Evolutionary conservation across 345 rosid species (phyloP), one percentile per base, ranked within the genome.

Genomic region (Garcia nutans): DNA sequence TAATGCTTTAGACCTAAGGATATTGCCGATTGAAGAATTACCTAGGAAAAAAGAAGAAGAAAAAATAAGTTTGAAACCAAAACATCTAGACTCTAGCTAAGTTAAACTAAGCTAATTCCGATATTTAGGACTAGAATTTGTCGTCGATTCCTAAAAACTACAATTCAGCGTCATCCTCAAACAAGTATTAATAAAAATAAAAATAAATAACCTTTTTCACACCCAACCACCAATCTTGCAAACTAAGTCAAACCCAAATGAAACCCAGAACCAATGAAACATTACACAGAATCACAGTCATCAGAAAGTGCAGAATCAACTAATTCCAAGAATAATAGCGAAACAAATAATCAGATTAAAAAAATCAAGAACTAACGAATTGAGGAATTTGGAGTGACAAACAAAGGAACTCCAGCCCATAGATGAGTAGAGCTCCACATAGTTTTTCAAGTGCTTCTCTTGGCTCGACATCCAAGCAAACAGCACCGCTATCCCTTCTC

Each of bases 401-500:
- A 93, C 88, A 44, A 91, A 87, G 7, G 97, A 93, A 85, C 84
- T 82, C 91, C 93, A 93, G 1, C 85, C 87, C 78, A 89, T 77
- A 56, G 96, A 93, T 33, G 89, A 81, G 69, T 90, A 93, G 44
- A 95, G 93, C 82, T 87, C 75, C 33, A 88, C 84, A 73, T 86
- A 91, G 81, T 71, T 90, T 74, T 86, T 87, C 75, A 91, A 85
- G 78, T 90, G 92, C 68, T 80, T 88, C 80, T 90, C 94, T 78
- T 90, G 87, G 70, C 93, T 91, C 8, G 93, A 91, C 92, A 90
- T 88, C 99, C 97, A 95, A 74, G 96, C 92, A 76, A 93, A 90
- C 23, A 86, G 88, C 81, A 93, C 90, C 52, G 87, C 89, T 55
- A 95, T 81, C 54, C 94, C 93, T 77, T 84, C 94, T 71, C 81